These are phyloP conservation scores for Petrea volubilis DNA, from an alignment of 257 asterid genomes.

Conservation along the genomic window DNA sequence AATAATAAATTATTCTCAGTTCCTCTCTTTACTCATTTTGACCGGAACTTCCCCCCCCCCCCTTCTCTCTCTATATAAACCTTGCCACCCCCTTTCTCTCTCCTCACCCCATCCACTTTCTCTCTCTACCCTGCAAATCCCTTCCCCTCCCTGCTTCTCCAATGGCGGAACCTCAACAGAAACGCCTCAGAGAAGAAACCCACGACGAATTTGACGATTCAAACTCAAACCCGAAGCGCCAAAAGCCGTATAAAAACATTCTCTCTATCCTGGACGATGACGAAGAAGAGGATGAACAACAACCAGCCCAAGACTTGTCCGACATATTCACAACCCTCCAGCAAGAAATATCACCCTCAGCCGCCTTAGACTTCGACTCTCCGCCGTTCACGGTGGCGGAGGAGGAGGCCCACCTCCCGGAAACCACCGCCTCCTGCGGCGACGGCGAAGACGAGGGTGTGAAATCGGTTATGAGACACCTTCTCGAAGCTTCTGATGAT, in stretches of 20 bases:
- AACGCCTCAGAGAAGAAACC: conserved; percentile 59
- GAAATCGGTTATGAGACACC: conserved; percentile 65
- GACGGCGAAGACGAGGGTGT: conserved; percentile 35
- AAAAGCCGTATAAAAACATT: conserved; percentile 40
- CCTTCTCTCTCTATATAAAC: conserved; percentile 45
- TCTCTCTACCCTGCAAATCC: conserved; percentile 21
- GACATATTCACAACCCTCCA: conserved; percentile 55
- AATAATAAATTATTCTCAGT: neutral
- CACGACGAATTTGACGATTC: conserved; percentile 22
- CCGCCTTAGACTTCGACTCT: conserved; percentile 31
- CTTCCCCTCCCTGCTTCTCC: neutral
- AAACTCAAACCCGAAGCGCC: conserved; percentile 42
- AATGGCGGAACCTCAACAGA: conserved; percentile 57
- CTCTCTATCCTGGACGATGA: conserved; percentile 68
- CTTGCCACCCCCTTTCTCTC: conserved; percentile 49
- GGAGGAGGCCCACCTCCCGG: conserved; percentile 6
- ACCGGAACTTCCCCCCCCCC: conserved; percentile 28
- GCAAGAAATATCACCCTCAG: conserved; percentile 45
- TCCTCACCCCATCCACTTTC: conserved; percentile 38
- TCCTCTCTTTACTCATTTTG: conserved; percentile 32
- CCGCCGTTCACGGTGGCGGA: conserved; percentile 16
- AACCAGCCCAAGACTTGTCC: conserved; percentile 42
- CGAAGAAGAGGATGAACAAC: conserved; percentile 32
- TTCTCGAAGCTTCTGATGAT: conserved; percentile 88
- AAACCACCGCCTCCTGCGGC: neutral